These are phyloP conservation scores for Penicillium crustosum DNA, from an alignment of 2,329 filamentous ascomycete species.

Conservation along the genomic window DNA sequence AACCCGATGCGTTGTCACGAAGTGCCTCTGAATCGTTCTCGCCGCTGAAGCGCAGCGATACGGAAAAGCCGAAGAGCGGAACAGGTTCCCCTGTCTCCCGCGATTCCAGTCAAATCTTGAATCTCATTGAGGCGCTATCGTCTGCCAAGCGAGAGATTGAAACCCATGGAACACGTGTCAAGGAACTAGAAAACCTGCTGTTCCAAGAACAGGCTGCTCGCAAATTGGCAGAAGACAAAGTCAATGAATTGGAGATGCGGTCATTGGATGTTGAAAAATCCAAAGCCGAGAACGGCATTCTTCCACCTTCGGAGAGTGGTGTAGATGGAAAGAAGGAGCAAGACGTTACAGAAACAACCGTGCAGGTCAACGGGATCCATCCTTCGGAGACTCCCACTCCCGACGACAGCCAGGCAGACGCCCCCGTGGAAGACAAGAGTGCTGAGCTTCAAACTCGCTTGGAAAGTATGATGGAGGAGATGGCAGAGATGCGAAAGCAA, in stretches of 20 bases:
- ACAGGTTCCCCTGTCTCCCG: constrained; percentile 47
- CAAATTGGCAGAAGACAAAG: constrained; percentile 78
- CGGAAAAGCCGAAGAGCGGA: constrained; percentile 66
- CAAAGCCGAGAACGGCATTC: constrained; percentile 50
- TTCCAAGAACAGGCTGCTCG: constrained; percentile 77
- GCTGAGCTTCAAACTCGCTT: constrained; percentile 67
- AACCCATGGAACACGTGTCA: constrained; percentile 74
- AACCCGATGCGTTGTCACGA: constrained; percentile 66
- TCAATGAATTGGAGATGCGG: constrained; percentile 67
- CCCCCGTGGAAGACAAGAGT: constrained; percentile 38
- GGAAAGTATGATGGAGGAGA: constrained; percentile 74
- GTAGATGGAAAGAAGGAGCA: constrained; percentile 12
- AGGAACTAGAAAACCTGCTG: constrained; percentile 76
- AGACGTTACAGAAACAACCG: background rate
- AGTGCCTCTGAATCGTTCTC: constrained; percentile 46
- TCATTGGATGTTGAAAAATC: constrained; percentile 42
- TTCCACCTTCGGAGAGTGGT: constrained; percentile 38
- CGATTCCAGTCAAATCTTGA: constrained; percentile 73
- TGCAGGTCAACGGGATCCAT: constrained; percentile 14
- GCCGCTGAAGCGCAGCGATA: constrained; percentile 71
- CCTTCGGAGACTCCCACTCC: constrained; percentile 9
- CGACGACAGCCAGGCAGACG: constrained; percentile 24
- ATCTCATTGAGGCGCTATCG: constrained; percentile 80
- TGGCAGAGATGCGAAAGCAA: constrained; percentile 76
- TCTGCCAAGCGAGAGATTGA: constrained; percentile 84